Conservation (phyloP, 495 filamentous ascomycete species). For the Apodospora peruviana region DNA sequence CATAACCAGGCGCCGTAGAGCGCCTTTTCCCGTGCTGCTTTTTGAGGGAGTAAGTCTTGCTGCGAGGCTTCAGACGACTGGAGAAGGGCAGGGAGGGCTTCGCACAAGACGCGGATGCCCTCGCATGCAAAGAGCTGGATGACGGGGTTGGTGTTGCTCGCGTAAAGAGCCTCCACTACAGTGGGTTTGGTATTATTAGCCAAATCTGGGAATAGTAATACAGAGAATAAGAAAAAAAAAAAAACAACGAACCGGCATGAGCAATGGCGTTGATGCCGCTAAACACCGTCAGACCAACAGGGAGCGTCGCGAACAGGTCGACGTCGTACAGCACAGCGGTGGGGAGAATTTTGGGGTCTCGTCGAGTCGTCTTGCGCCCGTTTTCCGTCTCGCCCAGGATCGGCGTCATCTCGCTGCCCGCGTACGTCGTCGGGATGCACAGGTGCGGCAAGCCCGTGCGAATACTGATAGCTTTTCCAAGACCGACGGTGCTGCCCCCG, state of each 20-base stretch:
- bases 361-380: slow-evolving; percentile 59
- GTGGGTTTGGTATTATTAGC: background rate
- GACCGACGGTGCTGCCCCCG: slow-evolving; percentile 60
- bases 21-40: slow-evolving; percentile 48
- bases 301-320: slow-evolving; percentile 61
- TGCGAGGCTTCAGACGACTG: too few relatives aligned
- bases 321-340: slow-evolving; percentile 67
- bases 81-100: slow-evolving; percentile 54
- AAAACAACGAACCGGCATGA: slow-evolving; percentile 35
- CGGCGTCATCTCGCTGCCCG: slow-evolving; percentile 65
- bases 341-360: slow-evolving; percentile 59
- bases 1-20: slow-evolving; percentile 67
- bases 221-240: background rate
- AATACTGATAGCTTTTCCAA: slow-evolving; percentile 63
- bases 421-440: slow-evolving; percentile 65
- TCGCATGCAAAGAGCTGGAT: slow-evolving; percentile 54
- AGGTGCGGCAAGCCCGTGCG: slow-evolving; percentile 59
- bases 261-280: slow-evolving; percentile 69
- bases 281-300: slow-evolving; percentile 52
- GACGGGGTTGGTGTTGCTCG: slow-evolving; percentile 56
- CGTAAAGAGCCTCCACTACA: slow-evolving; percentile 62
- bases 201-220: too few relatives aligned
- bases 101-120: slow-evolving; percentile 48
- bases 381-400: slow-evolving; percentile 62
- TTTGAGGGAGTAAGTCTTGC: slow-evolving; percentile 34